Percentiles rank a stretch among this genome's conserved stretches.
These are phyloP conservation scores for Russula sp. DNA, from an alignment of 768 basidiomycete species.

Conservation along the genomic window DNA sequence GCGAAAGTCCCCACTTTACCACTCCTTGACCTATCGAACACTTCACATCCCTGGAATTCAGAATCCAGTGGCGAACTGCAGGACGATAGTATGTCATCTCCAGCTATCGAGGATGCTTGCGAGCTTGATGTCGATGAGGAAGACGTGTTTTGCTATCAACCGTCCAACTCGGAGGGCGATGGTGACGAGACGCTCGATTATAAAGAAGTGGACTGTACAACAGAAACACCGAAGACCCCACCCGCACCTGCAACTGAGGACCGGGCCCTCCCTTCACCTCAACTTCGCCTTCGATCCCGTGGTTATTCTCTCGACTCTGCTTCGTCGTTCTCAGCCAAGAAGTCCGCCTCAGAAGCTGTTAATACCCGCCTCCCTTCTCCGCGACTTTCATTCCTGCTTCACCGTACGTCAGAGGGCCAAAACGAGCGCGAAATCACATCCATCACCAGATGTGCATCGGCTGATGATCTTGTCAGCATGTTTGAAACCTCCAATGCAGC, in stretches of 20 bases:
- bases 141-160: not conserved
- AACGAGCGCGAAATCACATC: not conserved
- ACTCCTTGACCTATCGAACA: not conserved
- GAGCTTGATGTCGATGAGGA: not conserved
- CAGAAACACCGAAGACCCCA: not conserved
- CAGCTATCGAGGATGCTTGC: not conserved
- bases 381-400: no score
- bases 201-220: conserved; percentile 12
- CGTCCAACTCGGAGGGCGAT: not conserved
- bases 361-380: not conserved
- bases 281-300: not conserved
- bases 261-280: no score
- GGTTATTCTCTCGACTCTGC: not conserved
- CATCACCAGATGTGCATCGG: conserved; percentile 6
- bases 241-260: not conserved
- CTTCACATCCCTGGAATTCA: not conserved
- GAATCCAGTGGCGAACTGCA: not conserved
- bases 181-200: conserved; percentile 16
- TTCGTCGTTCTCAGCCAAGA: not conserved
- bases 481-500: not conserved
- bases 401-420: not conserved
- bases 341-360: not conserved
- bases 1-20: not conserved
- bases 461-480: conserved; percentile 1
- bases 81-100: not conserved